Evolutionary conservation across 805 yeast genomes (phyloP), one percentile per base, ranked within the genome.

Genomic region (Wickerhamiella lipophila): DNA sequence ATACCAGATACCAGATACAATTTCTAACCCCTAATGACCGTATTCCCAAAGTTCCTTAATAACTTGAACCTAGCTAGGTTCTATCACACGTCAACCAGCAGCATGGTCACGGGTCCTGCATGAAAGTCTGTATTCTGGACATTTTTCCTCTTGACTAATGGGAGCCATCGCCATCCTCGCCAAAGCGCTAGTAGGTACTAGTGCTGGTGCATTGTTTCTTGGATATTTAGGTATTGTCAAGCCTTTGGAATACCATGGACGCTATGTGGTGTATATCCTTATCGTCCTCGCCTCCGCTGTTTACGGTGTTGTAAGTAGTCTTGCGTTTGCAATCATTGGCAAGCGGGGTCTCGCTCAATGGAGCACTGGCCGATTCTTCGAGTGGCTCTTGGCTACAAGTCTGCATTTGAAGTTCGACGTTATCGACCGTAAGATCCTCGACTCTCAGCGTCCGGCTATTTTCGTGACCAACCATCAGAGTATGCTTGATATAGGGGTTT

Each of bases 401-500:
- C 65, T 88, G 66, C 88, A 94, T 0, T 70, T 88, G 55, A 78
- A 72, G 54, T 77, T 89, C 52, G 75, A 73, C 49, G 68, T 92
- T 50, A 77, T 77, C 51, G 79, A 83, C 58, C 79, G 43, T 77
- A 73, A 50, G 61, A 51, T 52, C 15, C 42, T 85, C 49, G 65
- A 70, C 13, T 13, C 38, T 25, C 52, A 55, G 16, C 59, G 71
- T 29, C 97, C 97, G 3, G 94, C 87, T 3, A 76, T 89, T 50
- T 72, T 83, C 47, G 70, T 89, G 3, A 78, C 92, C 9, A 89
- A 89, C 67, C 98, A 89, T 69, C 98, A 89, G 69, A 77, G 92
- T 27, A 86, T 85, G 27, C 66, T 92, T 55, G 98, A 92, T 63
- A 77, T 92, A 50, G 71, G 83, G 46, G 66, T 88, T 51, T 70